These are phyloP conservation scores for Cornus kousa DNA, from an alignment of 148 eudicot genomes.

Conservation along the genomic window DNA sequence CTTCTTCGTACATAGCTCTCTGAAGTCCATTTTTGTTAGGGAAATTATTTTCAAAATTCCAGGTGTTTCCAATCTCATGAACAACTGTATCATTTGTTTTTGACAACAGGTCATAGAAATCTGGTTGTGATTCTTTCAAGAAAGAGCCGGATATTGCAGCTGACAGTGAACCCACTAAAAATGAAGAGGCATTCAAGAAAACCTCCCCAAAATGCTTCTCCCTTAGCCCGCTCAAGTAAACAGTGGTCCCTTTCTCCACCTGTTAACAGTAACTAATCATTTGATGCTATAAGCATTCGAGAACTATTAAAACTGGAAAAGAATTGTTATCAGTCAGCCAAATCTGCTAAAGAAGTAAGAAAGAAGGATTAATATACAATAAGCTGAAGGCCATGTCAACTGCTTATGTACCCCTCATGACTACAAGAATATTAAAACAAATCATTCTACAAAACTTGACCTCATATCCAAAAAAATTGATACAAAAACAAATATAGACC, in stretches of 20 bases:
- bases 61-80: conserved; percentile 32
- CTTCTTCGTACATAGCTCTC: conserved; percentile 57
- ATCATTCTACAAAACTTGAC: not conserved
- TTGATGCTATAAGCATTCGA: not conserved
- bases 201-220: conserved; percentile 95
- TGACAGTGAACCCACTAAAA: conserved; percentile 34
- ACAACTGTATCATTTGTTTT: conserved; percentile 31
- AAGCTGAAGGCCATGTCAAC: not conserved
- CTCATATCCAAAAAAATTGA: not conserved
- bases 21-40: conserved; percentile 26
- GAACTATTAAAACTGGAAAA: not conserved
- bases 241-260: conserved; percentile 90
- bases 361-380: not conserved
- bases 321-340: not conserved
- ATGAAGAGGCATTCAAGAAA: conserved; percentile 76
- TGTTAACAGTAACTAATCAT: conserved; percentile 25
- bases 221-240: conserved; percentile 87
- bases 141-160: conserved; percentile 30
- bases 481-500: too few species aligned
- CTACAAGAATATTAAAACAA: not conserved
- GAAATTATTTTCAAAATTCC: conserved; percentile 31
- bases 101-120: conserved; percentile 26
- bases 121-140: conserved; percentile 21
- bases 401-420: conserved; percentile 1
- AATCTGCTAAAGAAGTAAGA: not conserved